Conservation (phyloP, 2,329 filamentous ascomycete species). For the Blumeriella jaapii region DNA sequence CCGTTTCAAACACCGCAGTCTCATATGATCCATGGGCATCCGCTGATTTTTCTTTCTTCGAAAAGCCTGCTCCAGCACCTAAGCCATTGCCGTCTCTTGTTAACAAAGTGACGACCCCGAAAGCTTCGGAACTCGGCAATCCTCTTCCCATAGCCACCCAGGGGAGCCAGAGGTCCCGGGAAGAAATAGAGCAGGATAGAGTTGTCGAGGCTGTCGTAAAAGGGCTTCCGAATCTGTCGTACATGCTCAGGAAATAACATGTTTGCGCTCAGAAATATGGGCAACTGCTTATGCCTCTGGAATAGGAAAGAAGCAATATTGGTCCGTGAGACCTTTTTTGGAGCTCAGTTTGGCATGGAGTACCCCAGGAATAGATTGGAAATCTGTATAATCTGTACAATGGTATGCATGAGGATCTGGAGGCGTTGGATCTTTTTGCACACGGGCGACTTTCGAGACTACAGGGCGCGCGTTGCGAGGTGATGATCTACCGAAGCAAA, state of each 20-base stretch:
- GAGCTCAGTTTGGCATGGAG: too few species aligned
- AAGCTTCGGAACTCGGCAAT: slow-evolving; percentile 3
- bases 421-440: too few species aligned
- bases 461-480: too few species aligned
- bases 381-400: too few species aligned
- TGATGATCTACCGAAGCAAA: too few species aligned
- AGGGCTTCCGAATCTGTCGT: slow-evolving; percentile 27
- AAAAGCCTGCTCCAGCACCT: slow-evolving; percentile 11
- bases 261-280: background rate
- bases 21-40: slow-evolving; percentile 26
- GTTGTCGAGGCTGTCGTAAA: slow-evolving; percentile 25
- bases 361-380: too few species aligned
- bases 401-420: too few species aligned
- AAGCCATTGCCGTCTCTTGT: background rate
- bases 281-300: background rate
- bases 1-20: background rate
- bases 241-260: slow-evolving; percentile 26
- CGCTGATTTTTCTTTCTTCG: slow-evolving; percentile 29
- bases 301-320: background rate
- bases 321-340: too few species aligned
- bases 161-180: slow-evolving; percentile 15
- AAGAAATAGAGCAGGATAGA: slow-evolving; percentile 26
- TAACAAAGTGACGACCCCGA: slow-evolving; percentile 1
- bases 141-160: slow-evolving; percentile 5
- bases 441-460: too few species aligned